Evolutionary conservation across 108 stramenopile species (phyloP).

Genomic region (Aureococcus anophagefferens): DNA sequence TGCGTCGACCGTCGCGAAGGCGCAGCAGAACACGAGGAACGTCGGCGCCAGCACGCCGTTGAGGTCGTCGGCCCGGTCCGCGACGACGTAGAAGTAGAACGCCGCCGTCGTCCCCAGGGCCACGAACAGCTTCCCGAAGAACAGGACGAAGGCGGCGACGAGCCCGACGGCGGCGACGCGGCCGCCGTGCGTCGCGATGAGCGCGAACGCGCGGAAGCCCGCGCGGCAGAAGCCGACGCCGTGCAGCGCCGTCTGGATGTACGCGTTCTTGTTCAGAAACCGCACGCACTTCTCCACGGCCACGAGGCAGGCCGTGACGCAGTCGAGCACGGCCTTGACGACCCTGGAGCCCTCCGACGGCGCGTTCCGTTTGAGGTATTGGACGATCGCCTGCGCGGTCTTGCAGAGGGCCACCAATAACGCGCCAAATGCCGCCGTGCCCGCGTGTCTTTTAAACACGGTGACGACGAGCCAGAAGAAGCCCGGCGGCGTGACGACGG

Average conservation of each 20-base stretch:
- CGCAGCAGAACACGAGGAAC: constrained; percentile 44
- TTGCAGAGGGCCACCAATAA: constrained; percentile 79
- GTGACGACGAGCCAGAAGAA: neutral
- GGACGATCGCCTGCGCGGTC: constrained; percentile 68
- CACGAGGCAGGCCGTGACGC: constrained; percentile 76
- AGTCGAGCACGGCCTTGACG: constrained; percentile 64
- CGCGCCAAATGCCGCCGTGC: constrained; percentile 88
- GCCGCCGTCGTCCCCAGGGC: constrained; percentile 44
- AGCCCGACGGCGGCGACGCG: constrained; percentile 20
- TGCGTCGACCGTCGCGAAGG: constrained; percentile 40
- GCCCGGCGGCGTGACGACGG: neutral
- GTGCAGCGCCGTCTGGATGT: constrained; percentile 53
- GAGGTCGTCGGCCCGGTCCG: constrained; percentile 11
- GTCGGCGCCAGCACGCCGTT: constrained; percentile 47
- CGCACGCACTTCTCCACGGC: constrained; percentile 63
- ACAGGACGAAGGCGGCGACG: constrained; percentile 49
- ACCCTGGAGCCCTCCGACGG: constrained; percentile 57
- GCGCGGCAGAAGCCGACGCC: constrained; percentile 24
- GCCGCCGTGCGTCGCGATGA: constrained; percentile 18
- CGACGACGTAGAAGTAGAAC: constrained; percentile 20
- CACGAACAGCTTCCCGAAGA: constrained; percentile 74
- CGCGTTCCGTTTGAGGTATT: constrained; percentile 72
- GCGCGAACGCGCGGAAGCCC: constrained; percentile 18
- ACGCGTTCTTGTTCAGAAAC: constrained; percentile 56
- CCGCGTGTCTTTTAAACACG: constrained; percentile 60